Percentiles rank a stretch among this genome's conserved stretches.
These are phyloP conservation scores for Chloris gayana DNA, from an alignment of 176 grass and related monocot species.

Conservation along the genomic window DNA sequence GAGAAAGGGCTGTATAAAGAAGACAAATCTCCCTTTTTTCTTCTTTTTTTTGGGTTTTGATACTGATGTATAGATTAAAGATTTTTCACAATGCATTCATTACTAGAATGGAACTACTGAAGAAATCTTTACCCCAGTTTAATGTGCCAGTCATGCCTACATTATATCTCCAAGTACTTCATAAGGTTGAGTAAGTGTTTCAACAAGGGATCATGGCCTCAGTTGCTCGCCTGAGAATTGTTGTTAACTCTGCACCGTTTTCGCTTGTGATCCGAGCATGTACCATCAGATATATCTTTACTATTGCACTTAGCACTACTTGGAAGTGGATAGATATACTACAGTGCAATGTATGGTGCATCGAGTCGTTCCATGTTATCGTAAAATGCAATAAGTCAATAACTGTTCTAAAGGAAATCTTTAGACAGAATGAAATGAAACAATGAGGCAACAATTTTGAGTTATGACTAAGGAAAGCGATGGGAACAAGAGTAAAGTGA, in stretches of 20 bases:
- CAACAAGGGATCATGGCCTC: constrained; percentile 18
- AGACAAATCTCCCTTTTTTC: background rate
- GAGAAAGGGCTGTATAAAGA: constrained; percentile 45
- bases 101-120: background rate
- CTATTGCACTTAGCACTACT: background rate
- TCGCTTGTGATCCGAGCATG: background rate
- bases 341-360: background rate
- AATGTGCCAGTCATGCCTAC: background rate
- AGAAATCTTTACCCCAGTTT: constrained; percentile 14
- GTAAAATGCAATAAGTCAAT: background rate
- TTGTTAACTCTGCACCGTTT: background rate
- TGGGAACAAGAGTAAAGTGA: constrained; percentile 3
- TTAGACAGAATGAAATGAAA: constrained; percentile 1
- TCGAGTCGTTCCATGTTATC: background rate
- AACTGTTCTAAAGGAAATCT: background rate
- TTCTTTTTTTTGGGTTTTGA: constrained; percentile 11
- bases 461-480: background rate
- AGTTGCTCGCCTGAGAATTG: constrained; percentile 8
- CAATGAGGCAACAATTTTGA: background rate
- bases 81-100: constrained; percentile 24
- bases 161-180: background rate
- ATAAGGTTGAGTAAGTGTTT: background rate
- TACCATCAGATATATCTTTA: background rate
- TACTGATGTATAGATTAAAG: constrained; percentile 46
- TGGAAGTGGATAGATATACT: background rate